Evolutionary conservation across 2,329 filamentous ascomycete species (phyloP).

Genomic region (Coniochaeta sp.): DNA sequence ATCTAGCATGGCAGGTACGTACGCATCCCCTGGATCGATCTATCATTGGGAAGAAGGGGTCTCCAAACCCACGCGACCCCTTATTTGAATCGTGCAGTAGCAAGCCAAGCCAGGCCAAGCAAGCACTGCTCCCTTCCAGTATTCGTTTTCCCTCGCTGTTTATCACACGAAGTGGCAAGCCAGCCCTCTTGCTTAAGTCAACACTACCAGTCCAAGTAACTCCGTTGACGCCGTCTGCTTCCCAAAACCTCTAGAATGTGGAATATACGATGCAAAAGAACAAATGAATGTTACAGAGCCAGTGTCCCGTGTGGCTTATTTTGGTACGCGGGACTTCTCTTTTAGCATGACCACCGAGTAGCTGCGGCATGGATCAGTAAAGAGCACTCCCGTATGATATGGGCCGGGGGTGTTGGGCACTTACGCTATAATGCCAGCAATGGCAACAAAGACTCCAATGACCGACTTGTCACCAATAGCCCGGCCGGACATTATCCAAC

Average conservation of each 20-base stretch:
- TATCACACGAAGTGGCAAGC: too few species aligned
- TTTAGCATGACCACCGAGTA: constrained; percentile 24
- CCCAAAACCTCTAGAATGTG: constrained; percentile 7
- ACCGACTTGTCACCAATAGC: constrained; percentile 48
- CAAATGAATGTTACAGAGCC: neutral
- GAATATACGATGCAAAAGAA: constrained; percentile 5
- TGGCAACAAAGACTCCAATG: constrained; percentile 46
- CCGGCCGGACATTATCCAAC: constrained; percentile 52
- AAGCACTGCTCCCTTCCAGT: too few species aligned
- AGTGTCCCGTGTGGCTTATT: constrained; percentile 5
- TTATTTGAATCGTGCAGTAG: neutral
- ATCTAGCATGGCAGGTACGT: neutral
- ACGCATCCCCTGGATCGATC: neutral
- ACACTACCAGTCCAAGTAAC: constrained; percentile 5
- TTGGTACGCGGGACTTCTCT: constrained; percentile 10
- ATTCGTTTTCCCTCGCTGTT: too few species aligned
- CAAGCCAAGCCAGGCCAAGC: too few species aligned
- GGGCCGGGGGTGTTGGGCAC: too few species aligned
- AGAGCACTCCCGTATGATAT: neutral
- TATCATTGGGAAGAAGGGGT: neutral
- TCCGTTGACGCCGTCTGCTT: constrained; percentile 11
- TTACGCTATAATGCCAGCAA: constrained; percentile 51
- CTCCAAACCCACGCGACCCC: neutral
- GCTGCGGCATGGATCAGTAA: constrained; percentile 12
- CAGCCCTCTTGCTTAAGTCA: too few species aligned